A percentile compares a stretch with the other conserved stretches of the same genome.
These are phyloP conservation scores for Aaosphaeria arxii DNA, from an alignment of 2,329 filamentous ascomycete genomes.

Conservation along the genomic window DNA sequence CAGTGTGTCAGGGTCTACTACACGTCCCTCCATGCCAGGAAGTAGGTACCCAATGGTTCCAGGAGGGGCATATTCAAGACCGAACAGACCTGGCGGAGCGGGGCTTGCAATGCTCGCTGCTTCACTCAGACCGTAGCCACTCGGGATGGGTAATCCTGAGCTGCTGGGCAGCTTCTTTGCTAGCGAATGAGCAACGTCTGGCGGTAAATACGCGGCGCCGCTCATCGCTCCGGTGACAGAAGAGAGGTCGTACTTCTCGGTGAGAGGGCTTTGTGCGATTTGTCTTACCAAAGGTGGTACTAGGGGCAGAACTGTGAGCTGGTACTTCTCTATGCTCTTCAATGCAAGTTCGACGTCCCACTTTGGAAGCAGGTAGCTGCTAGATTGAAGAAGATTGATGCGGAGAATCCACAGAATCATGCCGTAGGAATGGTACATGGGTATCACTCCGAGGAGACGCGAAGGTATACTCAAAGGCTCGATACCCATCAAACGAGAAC, in stretches of 20 bases:
- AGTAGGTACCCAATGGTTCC: conserved; percentile 26
- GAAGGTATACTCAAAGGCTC: conserved; percentile 16
- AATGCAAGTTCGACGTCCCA: conserved; percentile 26
- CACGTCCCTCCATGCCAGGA: conserved; percentile 24
- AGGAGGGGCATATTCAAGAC: conserved; percentile 16
- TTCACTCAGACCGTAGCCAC: conserved; percentile 27
- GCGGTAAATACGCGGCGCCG: conserved; percentile 27
- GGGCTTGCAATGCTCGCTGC: conserved; percentile 26
- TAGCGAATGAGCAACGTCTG: conserved; percentile 25
- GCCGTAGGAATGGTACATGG: conserved; percentile 32
- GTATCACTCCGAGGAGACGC: conserved; percentile 20
- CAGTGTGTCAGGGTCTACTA: conserved; percentile 25
- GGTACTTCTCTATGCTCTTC: conserved; percentile 23
- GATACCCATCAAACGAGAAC: conserved; percentile 14
- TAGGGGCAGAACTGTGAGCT: conserved; percentile 20
- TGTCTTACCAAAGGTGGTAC: conserved; percentile 27
- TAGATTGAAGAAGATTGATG: conserved; percentile 19
- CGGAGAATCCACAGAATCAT: conserved; percentile 30
- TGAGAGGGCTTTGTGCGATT: conserved; percentile 22
- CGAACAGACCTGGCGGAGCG: conserved; percentile 21
- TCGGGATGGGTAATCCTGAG: conserved; percentile 17
- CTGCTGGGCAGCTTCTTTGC: conserved; percentile 26
- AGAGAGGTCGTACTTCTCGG: conserved; percentile 23
- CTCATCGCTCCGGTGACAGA: conserved; percentile 18
- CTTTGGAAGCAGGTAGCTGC: conserved; percentile 22